Base-by-base conservation (phyloP, 2,329 filamentous ascomycete species). In the Claviceps paspali region DNA sequence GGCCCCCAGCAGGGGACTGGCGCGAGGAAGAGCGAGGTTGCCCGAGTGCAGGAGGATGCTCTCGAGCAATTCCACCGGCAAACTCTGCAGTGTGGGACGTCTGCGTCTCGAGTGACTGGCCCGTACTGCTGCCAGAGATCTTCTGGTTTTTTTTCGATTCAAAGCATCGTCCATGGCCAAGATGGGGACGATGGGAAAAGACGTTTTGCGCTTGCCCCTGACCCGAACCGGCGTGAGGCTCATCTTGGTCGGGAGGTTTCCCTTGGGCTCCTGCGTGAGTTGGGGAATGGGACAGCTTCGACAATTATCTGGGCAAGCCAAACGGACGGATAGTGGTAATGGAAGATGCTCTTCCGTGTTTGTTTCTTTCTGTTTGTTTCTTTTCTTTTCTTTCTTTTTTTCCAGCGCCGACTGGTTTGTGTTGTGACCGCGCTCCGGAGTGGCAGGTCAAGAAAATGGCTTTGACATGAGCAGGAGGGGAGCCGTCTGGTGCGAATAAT, bases 1-100 rank as follows among this genome's bases (percentile, higher is more conserved):
- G 19, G 52, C 48, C 18, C 67, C 65, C 22, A 76, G 53, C 23
- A 58, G 50, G 9, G 50, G 61, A 36, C 60, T 65, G 34, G 61
- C 56, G 5, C 54, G 58, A 1, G 68, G 60, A 1, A 76, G 55
- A 35, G 63, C 57, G 33, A 67, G 42, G 43, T 70, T 73, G 42
- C 53, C 49, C 34, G 68, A 71, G 36, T 65, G 52, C 43, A 68
- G 51, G 38, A 73, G 63, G 33, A 76, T 70, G 23, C 43, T 56
- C 47, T 73, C 67, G 10, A 75, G 58, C 18, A 75, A 55, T 49
- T 75, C 71, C 6, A 62, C 48, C 0, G 71, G 71, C 7, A 75
- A 52, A 22, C 47, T 47, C 35, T 60, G 51, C 17, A 61, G 45
- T 9, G 32, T 48, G 4, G 46, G 36, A 12, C 51, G 50, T 19